phyloP scores from a whole-genome alignment of 2,329 filamentous ascomycete species.

The Mycosphaerella sp. region DNA sequence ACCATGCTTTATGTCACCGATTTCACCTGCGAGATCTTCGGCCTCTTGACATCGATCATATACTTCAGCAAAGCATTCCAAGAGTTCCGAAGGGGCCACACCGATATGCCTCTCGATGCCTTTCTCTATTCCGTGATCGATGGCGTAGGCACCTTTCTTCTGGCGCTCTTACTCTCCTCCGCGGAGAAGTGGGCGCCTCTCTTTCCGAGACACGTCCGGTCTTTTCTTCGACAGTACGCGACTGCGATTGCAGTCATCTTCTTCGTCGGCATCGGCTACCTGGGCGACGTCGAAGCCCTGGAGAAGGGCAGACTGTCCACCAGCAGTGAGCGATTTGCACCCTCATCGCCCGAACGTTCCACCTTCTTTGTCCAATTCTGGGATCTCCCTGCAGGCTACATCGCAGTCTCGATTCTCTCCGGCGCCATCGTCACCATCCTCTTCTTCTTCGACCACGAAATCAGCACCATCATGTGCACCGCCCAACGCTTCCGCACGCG shows the following conservation, averaged over 20 bases:
- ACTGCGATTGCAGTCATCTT: constrained; percentile 60
- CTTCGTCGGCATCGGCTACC: constrained; percentile 57
- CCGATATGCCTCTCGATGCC: constrained; percentile 51
- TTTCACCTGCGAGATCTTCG: constrained; percentile 61
- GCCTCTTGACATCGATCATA: constrained; percentile 59
- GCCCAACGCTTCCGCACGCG: constrained; percentile 53
- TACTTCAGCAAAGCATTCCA: constrained; percentile 60
- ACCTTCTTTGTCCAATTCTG: constrained; percentile 59
- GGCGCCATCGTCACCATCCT: constrained; percentile 58
- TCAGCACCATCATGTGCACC: constrained; percentile 62
- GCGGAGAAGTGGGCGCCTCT: constrained; percentile 49
- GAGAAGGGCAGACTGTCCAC: constrained; percentile 42
- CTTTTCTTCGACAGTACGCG: constrained; percentile 57
- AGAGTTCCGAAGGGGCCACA: constrained; percentile 55
- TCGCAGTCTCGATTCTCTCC: constrained; percentile 56
- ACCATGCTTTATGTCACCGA: constrained; percentile 64
- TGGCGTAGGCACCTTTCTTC: constrained; percentile 55
- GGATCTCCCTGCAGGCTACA: constrained; percentile 53
- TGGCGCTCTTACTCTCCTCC: constrained; percentile 56
- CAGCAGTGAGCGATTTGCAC: background rate
- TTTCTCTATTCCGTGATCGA: constrained; percentile 63
- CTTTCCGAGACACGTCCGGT: constrained; percentile 50
- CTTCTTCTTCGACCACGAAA: constrained; percentile 67
- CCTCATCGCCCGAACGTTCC: constrained; percentile 42
- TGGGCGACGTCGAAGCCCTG: constrained; percentile 52